Conservation (phyloP, 306 rosid genomes). For the Lotus japonicus region DNA sequence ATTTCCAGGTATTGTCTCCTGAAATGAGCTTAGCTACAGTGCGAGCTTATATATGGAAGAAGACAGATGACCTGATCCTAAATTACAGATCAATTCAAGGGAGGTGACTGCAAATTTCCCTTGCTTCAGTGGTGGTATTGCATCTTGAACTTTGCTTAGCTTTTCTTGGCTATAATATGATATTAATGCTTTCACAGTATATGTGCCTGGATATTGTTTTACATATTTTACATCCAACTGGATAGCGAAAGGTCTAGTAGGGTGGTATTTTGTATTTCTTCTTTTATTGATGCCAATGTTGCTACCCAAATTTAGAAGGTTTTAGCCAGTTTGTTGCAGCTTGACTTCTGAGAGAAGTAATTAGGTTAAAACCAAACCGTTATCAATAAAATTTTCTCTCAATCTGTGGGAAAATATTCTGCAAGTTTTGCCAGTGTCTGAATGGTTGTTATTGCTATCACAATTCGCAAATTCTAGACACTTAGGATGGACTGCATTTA, state of each 20-base stretch:
- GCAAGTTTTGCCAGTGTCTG: not conserved
- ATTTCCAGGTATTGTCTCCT: slow-evolving; percentile 70
- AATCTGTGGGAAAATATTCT: not conserved
- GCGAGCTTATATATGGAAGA: slow-evolving; percentile 92
- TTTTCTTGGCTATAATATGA: not conserved
- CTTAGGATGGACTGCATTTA: not conserved
- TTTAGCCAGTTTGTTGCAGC: not conserved
- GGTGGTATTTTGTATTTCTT: not conserved
- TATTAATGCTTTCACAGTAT: slow-evolving; percentile 12
- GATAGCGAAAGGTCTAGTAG: not conserved
- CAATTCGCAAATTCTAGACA: not conserved
- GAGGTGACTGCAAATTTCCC: slow-evolving; percentile 47
- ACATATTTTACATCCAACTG: slow-evolving; percentile 9
- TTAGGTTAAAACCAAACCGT: not conserved
- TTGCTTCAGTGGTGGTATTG: slow-evolving; percentile 26
- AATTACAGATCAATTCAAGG: slow-evolving; percentile 83
- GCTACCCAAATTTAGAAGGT: not conserved
- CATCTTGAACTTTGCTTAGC: slow-evolving; percentile 12
- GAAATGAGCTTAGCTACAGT: slow-evolving; percentile 97
- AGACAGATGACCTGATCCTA: slow-evolving; percentile 79
- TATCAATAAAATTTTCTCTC: not conserved
- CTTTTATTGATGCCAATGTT: slow-evolving; percentile 1
- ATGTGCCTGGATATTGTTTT: not conserved
- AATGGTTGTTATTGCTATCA: slow-evolving; percentile 1
- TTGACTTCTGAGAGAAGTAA: not conserved